Evolutionary conservation across 192 early-diverging fungal species (phyloP), one percentile per base, ranked within the genome.

Genomic region (Spizellomyces punctatus): DNA sequence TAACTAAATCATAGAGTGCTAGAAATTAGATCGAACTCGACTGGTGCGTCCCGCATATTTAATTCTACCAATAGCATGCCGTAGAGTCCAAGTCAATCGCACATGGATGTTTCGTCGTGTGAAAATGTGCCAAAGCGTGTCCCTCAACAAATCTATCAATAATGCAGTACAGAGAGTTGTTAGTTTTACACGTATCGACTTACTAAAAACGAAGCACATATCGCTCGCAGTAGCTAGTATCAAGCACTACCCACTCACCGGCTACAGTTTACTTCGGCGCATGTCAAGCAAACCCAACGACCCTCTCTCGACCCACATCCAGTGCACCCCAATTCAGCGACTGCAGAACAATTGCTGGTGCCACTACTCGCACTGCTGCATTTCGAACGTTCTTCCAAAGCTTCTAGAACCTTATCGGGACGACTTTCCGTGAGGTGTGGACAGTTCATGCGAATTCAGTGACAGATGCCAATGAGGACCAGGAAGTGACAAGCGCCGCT

Each of bases 11-110:
- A 17, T 47, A 8, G 10, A 12, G 22, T 4, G 63, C 46, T 36
- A 36, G 27, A 36, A 0, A 3, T 36, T 36, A 36, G 27, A 36
- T 36, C 27, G 27, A 36, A 36, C 27, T 36, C 27, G 27, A 36
- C 0, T 36, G 27, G 27, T 2, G 27, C 27, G 27, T 36, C 27
- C 27, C 27, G 27, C 27, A 36, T 36, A 36, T 36, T 36, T 36
- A 36, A 36, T 36, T 36, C 27, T 58, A 67, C 66, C 73, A 71
- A 46, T 74, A 64, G 21, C 58, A 74, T 17, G 73, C 73, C 8
- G 50, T 73, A 42, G 52, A 58, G 45, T 71, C 73, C 16, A 74
- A 43, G n/a, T 74, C 73, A 16, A 74, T 41, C 0, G 73, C 65
- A 1, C 65, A 44, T n/a, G 65, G 59, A 56, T 74, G 73, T 16